Percentiles rank a stretch among this genome's conserved stretches.
These are phyloP conservation scores for Megacollybia marginata DNA, from an alignment of 768 basidiomycete genomes.

Conservation along the genomic window DNA sequence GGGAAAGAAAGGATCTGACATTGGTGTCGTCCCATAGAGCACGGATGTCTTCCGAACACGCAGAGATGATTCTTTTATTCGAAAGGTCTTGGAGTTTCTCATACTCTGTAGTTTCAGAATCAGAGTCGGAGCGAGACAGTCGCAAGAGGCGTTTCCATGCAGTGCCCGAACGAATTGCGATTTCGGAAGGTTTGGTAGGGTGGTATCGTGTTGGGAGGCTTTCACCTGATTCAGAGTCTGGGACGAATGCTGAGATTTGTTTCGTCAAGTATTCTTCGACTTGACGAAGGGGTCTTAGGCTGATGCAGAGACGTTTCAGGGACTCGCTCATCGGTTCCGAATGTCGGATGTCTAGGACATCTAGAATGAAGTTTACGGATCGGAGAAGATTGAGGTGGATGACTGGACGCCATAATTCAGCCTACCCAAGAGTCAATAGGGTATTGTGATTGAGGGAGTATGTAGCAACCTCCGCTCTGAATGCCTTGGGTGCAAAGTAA, in stretches of 20 bases:
- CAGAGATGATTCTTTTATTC: constrained; percentile 40
- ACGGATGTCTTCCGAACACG: constrained; percentile 46
- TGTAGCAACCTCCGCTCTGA: constrained; percentile 40
- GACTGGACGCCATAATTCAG: constrained; percentile 54
- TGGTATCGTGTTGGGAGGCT: no score
- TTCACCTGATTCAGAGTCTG: neutral
- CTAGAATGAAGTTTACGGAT: constrained; percentile 36
- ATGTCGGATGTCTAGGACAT: constrained; percentile 9
- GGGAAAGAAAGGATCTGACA: constrained; percentile 35
- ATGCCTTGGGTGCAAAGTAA: constrained; percentile 50
- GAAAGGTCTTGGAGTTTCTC: constrained; percentile 28
- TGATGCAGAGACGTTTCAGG: constrained; percentile 38
- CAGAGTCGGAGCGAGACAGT: constrained; percentile 14
- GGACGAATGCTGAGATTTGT: constrained; percentile 25
- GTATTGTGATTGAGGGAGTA: neutral
- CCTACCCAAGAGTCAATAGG: constrained; percentile 13
- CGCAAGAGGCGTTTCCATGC: constrained; percentile 45
- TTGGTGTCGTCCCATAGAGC: constrained; percentile 42
- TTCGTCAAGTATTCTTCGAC: constrained; percentile 45
- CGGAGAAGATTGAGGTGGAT: constrained; percentile 65
- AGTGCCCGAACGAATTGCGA: constrained; percentile 38
- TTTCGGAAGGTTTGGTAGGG: constrained; percentile 36
- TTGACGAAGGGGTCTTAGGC: constrained; percentile 46
- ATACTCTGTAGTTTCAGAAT: constrained; percentile 9
- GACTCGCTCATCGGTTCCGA: constrained; percentile 20